phyloP scores from a whole-genome alignment of 1,284 basidiomycete genomes.

The Mycosarcoma mackinlayi region DNA sequence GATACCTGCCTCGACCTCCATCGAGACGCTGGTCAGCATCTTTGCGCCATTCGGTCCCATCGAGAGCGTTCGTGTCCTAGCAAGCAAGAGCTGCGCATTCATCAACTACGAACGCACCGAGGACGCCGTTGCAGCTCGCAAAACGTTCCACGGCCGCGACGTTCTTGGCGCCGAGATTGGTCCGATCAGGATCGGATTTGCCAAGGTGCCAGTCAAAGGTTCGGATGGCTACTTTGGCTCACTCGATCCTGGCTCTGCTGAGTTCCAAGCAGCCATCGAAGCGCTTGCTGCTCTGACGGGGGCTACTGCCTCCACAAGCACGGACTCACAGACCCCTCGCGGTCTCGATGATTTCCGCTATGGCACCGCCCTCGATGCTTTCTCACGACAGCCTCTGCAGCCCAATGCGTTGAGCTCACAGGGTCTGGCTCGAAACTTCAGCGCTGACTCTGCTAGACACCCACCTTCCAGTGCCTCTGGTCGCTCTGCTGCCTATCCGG shows the following conservation, averaged over 20 bases:
- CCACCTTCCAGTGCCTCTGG: slow-evolving; percentile 71
- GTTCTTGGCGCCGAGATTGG: slow-evolving; percentile 94
- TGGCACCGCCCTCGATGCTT: slow-evolving; percentile 87
- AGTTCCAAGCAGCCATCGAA: slow-evolving; percentile 51
- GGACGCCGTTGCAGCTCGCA: slow-evolving; percentile 92
- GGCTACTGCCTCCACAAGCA: slow-evolving; percentile 82
- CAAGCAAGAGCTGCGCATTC: slow-evolving; percentile 96
- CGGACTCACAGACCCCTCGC: slow-evolving; percentile 88
- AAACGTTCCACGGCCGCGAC: slow-evolving; percentile 92
- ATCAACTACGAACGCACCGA: slow-evolving; percentile 97
- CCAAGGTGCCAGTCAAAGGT: slow-evolving; percentile 78
- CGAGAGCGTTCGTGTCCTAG: slow-evolving; percentile 92
- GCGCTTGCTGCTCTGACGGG: slow-evolving; percentile 69
- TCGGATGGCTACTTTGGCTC: slow-evolving; percentile 23
- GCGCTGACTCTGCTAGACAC: slow-evolving; percentile 20
- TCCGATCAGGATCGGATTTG: slow-evolving; percentile 94
- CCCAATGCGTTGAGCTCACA: slow-evolving; percentile 11
- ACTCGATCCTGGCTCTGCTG: slow-evolving; percentile 33
- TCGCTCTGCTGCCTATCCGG: slow-evolving; percentile 61
- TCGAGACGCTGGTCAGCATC: slow-evolving; percentile 76
- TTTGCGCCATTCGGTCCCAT: slow-evolving; percentile 97
- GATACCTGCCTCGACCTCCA: slow-evolving; percentile 52
- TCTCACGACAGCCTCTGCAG: slow-evolving; percentile 70
- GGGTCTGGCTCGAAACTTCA: slow-evolving; percentile 21
- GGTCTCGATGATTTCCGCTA: slow-evolving; percentile 94